These are phyloP conservation scores for Jamesozyma lodderae DNA, from an alignment of 805 yeast genomes.

Conservation along the genomic window DNA sequence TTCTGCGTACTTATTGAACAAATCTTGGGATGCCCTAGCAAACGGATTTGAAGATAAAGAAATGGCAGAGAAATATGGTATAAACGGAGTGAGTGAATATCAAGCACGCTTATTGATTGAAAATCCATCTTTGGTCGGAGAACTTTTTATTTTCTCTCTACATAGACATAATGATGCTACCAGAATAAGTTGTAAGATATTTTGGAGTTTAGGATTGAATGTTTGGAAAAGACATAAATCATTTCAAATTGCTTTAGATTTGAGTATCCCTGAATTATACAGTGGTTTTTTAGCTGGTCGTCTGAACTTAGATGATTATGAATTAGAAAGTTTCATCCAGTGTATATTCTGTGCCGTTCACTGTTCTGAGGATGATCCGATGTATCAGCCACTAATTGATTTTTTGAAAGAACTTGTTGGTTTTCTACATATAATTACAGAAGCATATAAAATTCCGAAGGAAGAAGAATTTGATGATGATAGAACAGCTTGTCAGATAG, in stretches of 20 bases:
- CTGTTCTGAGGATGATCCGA: constrained; percentile 49
- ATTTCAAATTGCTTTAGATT: constrained; percentile 14
- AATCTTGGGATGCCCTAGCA: constrained; percentile 70
- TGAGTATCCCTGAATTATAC: constrained; percentile 21
- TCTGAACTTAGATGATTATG: constrained; percentile 18
- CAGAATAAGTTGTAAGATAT: constrained; percentile 50
- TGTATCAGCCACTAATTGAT: constrained; percentile 40
- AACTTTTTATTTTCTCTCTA: constrained; percentile 56
- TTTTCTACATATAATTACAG: constrained; percentile 55
- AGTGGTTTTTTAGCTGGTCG: constrained; percentile 21
- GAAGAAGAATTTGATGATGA: constrained; percentile 84
- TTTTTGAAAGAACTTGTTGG: constrained; percentile 49
- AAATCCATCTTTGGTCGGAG: constrained; percentile 53
- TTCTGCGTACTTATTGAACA: constrained; percentile 45
- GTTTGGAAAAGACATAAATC: constrained; percentile 13
- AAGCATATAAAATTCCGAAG: constrained; percentile 63
- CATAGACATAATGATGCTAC: constrained; percentile 58
- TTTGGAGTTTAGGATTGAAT: constrained; percentile 52
- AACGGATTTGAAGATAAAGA: constrained; percentile 51
- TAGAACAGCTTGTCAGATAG: constrained; percentile 68
- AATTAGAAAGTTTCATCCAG: constrained; percentile 15
- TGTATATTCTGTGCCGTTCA: constrained; percentile 16
- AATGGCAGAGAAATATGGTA: constrained; percentile 42
- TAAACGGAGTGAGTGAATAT: constrained; percentile 56
- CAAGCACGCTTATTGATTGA: constrained; percentile 56